A percentile compares a stretch with the other conserved stretches of the same genome.
Evolutionary conservation across 805 yeast genomes (phyloP).

Genomic region (Nakazawaea sp.): DNA sequence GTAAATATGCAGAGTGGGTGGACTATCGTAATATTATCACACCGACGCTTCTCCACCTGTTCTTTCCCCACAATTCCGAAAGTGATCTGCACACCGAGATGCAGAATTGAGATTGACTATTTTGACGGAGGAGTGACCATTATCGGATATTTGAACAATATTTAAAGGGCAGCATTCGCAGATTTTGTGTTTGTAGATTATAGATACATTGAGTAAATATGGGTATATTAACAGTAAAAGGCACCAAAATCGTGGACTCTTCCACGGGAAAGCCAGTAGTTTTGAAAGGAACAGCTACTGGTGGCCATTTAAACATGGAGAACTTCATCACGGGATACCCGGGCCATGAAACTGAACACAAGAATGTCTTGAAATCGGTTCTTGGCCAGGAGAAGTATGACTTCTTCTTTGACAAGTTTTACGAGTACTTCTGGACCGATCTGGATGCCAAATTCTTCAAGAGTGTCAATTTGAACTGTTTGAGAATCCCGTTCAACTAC

Average conservation of each 20-base stretch:
- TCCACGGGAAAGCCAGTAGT: constrained; percentile 30
- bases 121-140: too few relatives aligned
- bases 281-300: constrained; percentile 41
- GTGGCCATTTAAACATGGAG: constrained; percentile 49
- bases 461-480: constrained; percentile 35
- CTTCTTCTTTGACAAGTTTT: constrained; percentile 43
- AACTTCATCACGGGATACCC: constrained; percentile 51
- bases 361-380: constrained; percentile 28
- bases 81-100: too few relatives aligned
- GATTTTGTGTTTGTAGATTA: too few relatives aligned
- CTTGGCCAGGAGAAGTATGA: constrained; percentile 42
- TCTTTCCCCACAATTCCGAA: too few relatives aligned
- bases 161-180: too few relatives aligned
- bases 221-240: constrained; percentile 30
- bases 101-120: too few relatives aligned
- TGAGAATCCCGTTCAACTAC: constrained; percentile 46
- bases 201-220: too few relatives aligned
- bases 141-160: too few relatives aligned
- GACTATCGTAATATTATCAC: too few relatives aligned
- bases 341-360: constrained; percentile 47
- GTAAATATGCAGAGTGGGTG: too few relatives aligned
- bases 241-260: constrained; percentile 39
- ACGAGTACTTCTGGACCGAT: constrained; percentile 48
- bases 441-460: constrained; percentile 39
- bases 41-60: too few relatives aligned